These are phyloP conservation scores for Hymenoscyphus fraxineus DNA, from an alignment of 2,329 filamentous ascomycete species.

Conservation along the genomic window DNA sequence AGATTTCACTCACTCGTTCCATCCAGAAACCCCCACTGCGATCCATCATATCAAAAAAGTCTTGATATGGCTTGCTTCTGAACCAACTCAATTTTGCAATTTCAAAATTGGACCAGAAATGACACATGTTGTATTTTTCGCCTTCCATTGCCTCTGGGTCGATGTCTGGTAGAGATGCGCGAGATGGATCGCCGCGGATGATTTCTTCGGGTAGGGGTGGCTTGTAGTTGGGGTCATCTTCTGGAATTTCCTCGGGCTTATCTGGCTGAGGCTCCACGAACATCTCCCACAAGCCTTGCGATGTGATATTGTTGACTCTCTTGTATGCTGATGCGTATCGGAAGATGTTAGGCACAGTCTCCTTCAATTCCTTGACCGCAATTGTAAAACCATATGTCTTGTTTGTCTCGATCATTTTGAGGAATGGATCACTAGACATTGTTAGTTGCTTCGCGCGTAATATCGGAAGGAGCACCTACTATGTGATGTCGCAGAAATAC, in stretches of 20 bases:
- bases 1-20: slow-evolving; percentile 68
- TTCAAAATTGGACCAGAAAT: slow-evolving; percentile 99
- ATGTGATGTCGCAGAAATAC: slow-evolving; percentile 99
- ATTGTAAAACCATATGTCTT: slow-evolving; percentile 99
- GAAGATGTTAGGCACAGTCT: slow-evolving; percentile 98
- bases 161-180: slow-evolving; percentile 70
- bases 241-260: slow-evolving; percentile 49
- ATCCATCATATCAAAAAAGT: slow-evolving; percentile 99
- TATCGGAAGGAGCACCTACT: slow-evolving; percentile 53
- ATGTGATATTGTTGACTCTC: slow-evolving; percentile 82
- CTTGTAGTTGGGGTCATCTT: slow-evolving; percentile 62
- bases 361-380: slow-evolving; percentile 93
- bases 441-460: slow-evolving; percentile 32
- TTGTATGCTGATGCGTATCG: slow-evolving; percentile 98
- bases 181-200: slow-evolving; percentile 68
- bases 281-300: slow-evolving; percentile 97
- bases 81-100: slow-evolving; percentile 95
- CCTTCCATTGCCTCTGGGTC: slow-evolving; percentile 94
- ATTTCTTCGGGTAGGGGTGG: slow-evolving; percentile 73
- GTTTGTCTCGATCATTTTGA: slow-evolving; percentile 88
- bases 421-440: slow-evolving; percentile 74
- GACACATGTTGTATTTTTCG: slow-evolving; percentile 99
- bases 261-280: slow-evolving; percentile 77
- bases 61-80: slow-evolving; percentile 93
- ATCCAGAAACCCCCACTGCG: slow-evolving; percentile 98